Conservation (phyloP, 345 rosid genomes). For the Brassica cretica region DNA sequence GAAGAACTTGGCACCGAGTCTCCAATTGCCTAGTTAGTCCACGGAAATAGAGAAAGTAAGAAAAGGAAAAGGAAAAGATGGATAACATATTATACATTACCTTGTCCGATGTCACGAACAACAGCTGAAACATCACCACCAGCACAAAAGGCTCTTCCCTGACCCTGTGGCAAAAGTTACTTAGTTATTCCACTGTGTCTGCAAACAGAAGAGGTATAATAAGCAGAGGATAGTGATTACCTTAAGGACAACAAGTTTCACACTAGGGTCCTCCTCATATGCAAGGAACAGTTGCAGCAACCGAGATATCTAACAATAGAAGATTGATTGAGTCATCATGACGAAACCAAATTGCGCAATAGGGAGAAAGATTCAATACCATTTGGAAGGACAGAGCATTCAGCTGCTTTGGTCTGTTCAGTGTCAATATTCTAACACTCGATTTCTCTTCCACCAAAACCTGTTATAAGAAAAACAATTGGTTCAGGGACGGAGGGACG, state of each 20-base stretch:
- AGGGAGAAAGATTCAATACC: constrained; percentile 41
- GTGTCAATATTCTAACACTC: constrained; percentile 52
- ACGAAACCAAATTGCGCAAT: neutral
- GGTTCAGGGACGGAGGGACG: neutral
- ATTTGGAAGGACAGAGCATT: constrained; percentile 65
- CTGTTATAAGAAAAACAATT: constrained; percentile 36
- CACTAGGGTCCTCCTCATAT: constrained; percentile 60
- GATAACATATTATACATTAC: neutral
- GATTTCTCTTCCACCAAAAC: constrained; percentile 62
- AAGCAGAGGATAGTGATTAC: constrained; percentile 35
- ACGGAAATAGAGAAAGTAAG: constrained; percentile 18
- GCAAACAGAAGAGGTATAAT: neutral
- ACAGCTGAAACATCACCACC: constrained; percentile 84
- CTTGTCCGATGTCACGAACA: constrained; percentile 2
- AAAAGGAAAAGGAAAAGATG: neutral
- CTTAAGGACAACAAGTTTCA: constrained; percentile 71
- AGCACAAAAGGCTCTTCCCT: constrained; percentile 82
- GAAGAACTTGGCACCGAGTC: constrained; percentile 50
- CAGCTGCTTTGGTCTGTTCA: constrained; percentile 73
- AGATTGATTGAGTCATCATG: neutral
- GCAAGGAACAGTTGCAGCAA: constrained; percentile 59
- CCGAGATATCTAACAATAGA: constrained; percentile 48
- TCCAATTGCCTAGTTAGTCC: constrained; percentile 59
- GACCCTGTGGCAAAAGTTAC: constrained; percentile 46
- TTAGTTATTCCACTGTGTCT: neutral